Percentiles rank a stretch among this genome's conserved stretches.
Evolutionary conservation across 2,329 filamentous ascomycete species (phyloP).

Genomic region (Stachybotrys chlorohalonatus): DNA sequence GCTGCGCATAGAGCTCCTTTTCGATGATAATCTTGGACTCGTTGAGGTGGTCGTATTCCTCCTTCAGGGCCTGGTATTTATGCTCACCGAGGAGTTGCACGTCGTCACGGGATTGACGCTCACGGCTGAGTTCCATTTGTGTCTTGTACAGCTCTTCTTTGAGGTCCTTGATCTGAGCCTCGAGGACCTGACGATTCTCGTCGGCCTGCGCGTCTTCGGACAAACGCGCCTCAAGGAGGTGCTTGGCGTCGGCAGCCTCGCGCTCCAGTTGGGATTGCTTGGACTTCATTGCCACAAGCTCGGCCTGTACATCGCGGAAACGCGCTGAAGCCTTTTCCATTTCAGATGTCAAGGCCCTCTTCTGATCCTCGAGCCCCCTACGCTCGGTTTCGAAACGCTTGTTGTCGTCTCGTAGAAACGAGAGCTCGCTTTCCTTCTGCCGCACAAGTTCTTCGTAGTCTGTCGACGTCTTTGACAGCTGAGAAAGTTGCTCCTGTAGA

Average conservation of each 20-base stretch:
- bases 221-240: constrained; percentile 76
- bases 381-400: constrained; percentile 77
- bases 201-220: constrained; percentile 82
- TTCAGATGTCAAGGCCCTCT: constrained; percentile 58
- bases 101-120: constrained; percentile 89
- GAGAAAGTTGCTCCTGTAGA: constrained; percentile 74
- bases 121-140: constrained; percentile 81
- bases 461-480: constrained; percentile 84
- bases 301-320: constrained; percentile 77
- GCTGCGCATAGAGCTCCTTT: constrained; percentile 93
- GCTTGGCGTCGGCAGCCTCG: constrained; percentile 82
- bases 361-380: constrained; percentile 70
- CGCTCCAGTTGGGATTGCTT: constrained; percentile 78
- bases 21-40: constrained; percentile 96
- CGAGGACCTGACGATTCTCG: constrained; percentile 72
- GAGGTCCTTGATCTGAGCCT: constrained; percentile 78
- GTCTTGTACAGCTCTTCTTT: constrained; percentile 78
- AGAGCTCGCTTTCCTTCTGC: constrained; percentile 87
- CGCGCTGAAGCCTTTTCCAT: constrained; percentile 70
- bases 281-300: constrained; percentile 77
- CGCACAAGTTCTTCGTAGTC: constrained; percentile 92
- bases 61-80: constrained; percentile 71
- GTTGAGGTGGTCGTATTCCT: constrained; percentile 79
- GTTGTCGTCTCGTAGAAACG: constrained; percentile 75
- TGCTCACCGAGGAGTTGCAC: constrained; percentile 86